phyloP scores from a whole-genome alignment of 495 filamentous ascomycete genomes.

The Parathielavia hyrcaniae region DNA sequence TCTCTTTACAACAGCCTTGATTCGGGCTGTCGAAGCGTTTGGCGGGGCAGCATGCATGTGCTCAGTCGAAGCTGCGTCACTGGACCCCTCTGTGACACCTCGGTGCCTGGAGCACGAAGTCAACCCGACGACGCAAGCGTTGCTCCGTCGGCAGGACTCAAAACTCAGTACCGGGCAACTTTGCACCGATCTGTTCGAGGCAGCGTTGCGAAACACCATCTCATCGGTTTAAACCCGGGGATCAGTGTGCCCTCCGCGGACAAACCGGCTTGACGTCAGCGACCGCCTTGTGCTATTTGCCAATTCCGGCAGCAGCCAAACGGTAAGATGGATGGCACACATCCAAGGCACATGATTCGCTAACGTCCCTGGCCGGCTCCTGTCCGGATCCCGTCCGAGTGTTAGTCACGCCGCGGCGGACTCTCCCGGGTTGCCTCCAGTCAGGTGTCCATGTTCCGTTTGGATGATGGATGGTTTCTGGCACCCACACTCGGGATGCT shows the following conservation, averaged over 20 bases:
- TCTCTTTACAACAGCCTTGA: too few species aligned
- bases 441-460: slow-evolving; percentile 11
- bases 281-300: slow-evolving; percentile 10
- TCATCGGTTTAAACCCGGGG: background rate
- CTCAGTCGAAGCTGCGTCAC: slow-evolving; percentile 7
- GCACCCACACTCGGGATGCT: slow-evolving; percentile 2
- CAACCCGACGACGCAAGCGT: slow-evolving; percentile 7
- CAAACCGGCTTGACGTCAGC: slow-evolving; percentile 16
- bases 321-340: slow-evolving; percentile 15
- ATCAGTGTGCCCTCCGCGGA: background rate
- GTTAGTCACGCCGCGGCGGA: slow-evolving; percentile 23
- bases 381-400: background rate
- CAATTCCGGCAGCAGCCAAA: slow-evolving; percentile 13
- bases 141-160: slow-evolving; percentile 7
- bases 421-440: slow-evolving; percentile 15
- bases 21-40: background rate
- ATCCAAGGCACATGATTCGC: slow-evolving; percentile 8
- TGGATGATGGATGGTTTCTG: slow-evolving; percentile 6
- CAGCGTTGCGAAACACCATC: background rate
- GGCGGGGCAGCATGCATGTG: background rate
- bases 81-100: slow-evolving; percentile 6
- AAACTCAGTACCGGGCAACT: slow-evolving; percentile 7
- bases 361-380: slow-evolving; percentile 2
- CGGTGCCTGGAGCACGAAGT: slow-evolving; percentile 16
- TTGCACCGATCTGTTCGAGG: background rate